Evolutionary conservation across 805 yeast species (phyloP), one percentile per base, ranked within the genome.

Genomic region (Wickerhamiella azyma): DNA sequence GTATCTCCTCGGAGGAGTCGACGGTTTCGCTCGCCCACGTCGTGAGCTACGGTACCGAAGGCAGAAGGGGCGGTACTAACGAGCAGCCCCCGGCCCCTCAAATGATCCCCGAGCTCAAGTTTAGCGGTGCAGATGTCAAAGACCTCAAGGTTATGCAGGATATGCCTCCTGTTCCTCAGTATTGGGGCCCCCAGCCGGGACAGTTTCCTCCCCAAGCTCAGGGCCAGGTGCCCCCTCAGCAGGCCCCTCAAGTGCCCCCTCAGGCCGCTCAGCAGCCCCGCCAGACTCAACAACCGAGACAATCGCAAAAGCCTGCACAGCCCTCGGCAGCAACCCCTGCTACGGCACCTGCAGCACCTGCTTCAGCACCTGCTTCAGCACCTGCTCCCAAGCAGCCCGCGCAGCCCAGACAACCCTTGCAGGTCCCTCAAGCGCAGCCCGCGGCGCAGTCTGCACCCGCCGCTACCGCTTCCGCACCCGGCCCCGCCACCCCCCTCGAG

Each of bases 51-150:
- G 98, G 97, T 46, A 83, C 96, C 17, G 97, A 89, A 63, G 96
- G 94, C 26, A 75, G 97, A 57, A 70, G 81, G 53, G 65, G 68
- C 11, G 85, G 81, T 60, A 67, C 71, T 13, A 70, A 74, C 52
- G 94, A 85, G 61, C 77, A 85, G 36, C 72, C 76, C 47, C 81
- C 94, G 6, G 79, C 84, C 16, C 71, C 69, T 32, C 77, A 71
- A 37, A 71, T 80, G 13, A 84, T 76, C 63, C 88, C 83, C 24
- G 75, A 74, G 48, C 85, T 92, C 43, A 83, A 81, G 46, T 82
- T 92, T 62, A 76, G 88, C 55, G 98, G 98, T 33, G 76, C 83
- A 21, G 96, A 89, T 56, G 96, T 92, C 18, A 82, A 84, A 65
- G 95, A 83, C 58, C 71, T 92, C 62, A 77, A 77, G 53, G 92